Evolutionary conservation across 1,139 yeast genomes (phyloP), one percentile per base, ranked within the genome.

Genomic region (Citeromyces hawaiiensis): DNA sequence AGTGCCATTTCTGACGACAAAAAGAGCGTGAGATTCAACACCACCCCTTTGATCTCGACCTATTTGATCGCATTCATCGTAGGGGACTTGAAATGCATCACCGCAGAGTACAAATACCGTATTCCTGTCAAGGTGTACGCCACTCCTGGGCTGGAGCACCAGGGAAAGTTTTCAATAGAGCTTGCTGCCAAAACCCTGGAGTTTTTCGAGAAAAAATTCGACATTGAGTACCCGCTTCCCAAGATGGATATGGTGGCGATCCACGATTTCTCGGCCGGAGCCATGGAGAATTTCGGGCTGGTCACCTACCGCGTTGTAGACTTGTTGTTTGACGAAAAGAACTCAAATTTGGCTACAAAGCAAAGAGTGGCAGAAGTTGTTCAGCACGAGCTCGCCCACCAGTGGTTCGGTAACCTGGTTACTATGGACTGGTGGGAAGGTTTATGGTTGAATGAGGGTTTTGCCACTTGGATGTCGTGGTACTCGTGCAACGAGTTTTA

Each of bases 361-460:
- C 68, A 70, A 52, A 67, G 70, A 48, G 77, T 73, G 34, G 69
- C 78, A 11, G 74, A 73, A 46, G 79, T 73, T 35, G 74, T 73
- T 23, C 70, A 73, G 48, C 80, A 73, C 53, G 80, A 73, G 53
- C 59, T 72, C 45, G 78, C 79, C 14, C 80, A 73, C 56, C 78
- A 74, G 50, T 73, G 79, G 79, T 73, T 73, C 48, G 80, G 80
- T 45, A 69, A 73, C 50, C 67, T 71, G 53, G 76, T 72, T 43
- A 73, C 80, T 38, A 73, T 73, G 79, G 68, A 71, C 48, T 73
- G 72, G 68, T 73, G 80, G 80, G 76, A 74, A 43, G 79, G 72
- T 42, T 60, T 73, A 47, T 73, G 79, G 79, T 63, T 73, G 43
- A 73, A 73, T 48, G 80, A 73, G 56, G 77, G 79, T 14, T 73